A percentile compares a stretch with the other conserved stretches of the same genome.
Evolutionary conservation across 345 rosid genomes (phyloP).

Genomic region (Psidium friedrichsthalianum): DNA sequence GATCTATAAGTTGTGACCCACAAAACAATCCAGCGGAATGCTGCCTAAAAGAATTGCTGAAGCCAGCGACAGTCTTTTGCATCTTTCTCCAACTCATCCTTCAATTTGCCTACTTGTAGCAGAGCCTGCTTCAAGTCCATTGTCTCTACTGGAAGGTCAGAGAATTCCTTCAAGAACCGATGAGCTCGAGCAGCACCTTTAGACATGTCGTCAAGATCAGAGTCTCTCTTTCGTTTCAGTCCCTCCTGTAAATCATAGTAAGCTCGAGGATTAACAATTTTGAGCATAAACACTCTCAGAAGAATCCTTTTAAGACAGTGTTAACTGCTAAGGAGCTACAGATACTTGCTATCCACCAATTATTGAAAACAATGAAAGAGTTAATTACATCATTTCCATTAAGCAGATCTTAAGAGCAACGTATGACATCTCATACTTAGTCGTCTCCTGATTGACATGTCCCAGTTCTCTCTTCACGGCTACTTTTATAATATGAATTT

Average conservation of each 20-base stretch:
- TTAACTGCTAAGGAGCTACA: background rate
- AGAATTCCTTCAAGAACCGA: slow-evolving; percentile 63
- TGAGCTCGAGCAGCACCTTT: slow-evolving; percentile 73
- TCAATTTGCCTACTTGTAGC: slow-evolving; percentile 40
- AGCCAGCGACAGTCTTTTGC: slow-evolving; percentile 57
- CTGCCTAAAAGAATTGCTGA: slow-evolving; percentile 26
- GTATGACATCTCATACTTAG: background rate
- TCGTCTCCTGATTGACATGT: background rate
- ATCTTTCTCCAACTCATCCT: slow-evolving; percentile 61
- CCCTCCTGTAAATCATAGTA: slow-evolving; percentile 33
- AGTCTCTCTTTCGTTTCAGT: slow-evolving; percentile 57
- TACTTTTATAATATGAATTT: background rate
- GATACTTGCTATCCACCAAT: background rate
- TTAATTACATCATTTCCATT: background rate
- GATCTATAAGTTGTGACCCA: background rate
- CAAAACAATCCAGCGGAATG: background rate
- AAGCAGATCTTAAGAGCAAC: background rate
- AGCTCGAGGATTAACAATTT: background rate
- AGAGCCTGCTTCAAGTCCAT: slow-evolving; percentile 75
- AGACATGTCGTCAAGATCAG: slow-evolving; percentile 44
- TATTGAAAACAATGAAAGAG: background rate
- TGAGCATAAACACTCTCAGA: background rate
- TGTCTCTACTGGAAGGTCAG: slow-evolving; percentile 73
- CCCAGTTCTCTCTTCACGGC: background rate
- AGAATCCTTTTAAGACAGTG: background rate